These are phyloP conservation scores for Penicillium vulpinum DNA, from an alignment of 2,329 filamentous ascomycete genomes.

Conservation along the genomic window DNA sequence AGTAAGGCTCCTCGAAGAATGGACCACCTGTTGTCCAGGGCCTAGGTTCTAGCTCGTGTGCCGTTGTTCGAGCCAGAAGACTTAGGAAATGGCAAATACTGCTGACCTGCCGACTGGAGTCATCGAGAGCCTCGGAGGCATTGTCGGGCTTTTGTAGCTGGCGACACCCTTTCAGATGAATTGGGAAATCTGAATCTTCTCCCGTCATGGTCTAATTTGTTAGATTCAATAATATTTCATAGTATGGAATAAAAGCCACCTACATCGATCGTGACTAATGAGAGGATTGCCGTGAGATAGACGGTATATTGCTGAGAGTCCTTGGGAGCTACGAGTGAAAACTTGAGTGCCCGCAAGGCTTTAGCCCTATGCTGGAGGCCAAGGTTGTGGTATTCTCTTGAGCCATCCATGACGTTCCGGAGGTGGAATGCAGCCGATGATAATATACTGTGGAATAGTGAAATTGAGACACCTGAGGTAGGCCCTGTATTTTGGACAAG, in stretches of 20 bases:
- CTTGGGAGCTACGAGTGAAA: background rate
- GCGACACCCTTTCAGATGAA: conserved; percentile 19
- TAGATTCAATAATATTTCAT: background rate
- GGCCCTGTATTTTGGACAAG: background rate
- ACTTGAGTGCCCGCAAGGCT: conserved; percentile 6
- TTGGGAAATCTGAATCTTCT: conserved; percentile 24
- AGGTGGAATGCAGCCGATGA: conserved; percentile 16
- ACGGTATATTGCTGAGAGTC: conserved; percentile 8
- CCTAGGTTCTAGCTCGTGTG: conserved; percentile 8
- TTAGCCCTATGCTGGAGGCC: conserved; percentile 10
- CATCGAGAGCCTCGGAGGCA: background rate
- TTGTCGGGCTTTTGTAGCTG: conserved; percentile 7
- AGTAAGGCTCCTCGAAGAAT: conserved; percentile 1
- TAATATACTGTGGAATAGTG: conserved; percentile 12
- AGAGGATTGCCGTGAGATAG: conserved; percentile 20
- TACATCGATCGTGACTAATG: conserved; percentile 23
- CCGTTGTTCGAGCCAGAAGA: conserved; percentile 19
- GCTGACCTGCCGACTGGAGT: conserved; percentile 15
- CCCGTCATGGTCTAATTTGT: conserved; percentile 14
- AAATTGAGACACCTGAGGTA: conserved; percentile 6
- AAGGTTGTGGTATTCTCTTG: background rate
- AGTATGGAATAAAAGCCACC: background rate
- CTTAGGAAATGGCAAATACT: conserved; percentile 22
- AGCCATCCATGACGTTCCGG: conserved; percentile 6
- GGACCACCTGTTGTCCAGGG: background rate